Base-by-base conservation (phyloP, 345 rosid species). In the Syzygium aromaticum region DNA sequence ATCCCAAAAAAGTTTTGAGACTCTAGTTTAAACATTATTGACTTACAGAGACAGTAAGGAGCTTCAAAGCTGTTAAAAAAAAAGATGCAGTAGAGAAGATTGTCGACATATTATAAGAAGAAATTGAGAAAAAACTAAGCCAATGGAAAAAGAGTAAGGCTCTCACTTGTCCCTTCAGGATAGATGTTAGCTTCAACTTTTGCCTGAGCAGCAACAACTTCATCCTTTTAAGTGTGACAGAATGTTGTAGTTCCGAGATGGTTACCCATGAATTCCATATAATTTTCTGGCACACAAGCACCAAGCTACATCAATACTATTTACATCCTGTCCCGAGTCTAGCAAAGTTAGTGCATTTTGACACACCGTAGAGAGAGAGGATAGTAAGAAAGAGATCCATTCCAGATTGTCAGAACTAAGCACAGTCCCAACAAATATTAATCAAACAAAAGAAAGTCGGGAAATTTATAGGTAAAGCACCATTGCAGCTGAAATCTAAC, bases 251-350 rank as follows among this genome's bases (percentile, higher is more conserved):
- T 86, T 96, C 98, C 51, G 95, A 95, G 88, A 95, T 92, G 87
- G 93, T 94, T 90, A 95, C 92, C 99, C 98, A 95, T 54, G 96
- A 95, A 90, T 94, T 95, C 99, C 99, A 97, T 83, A 97, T 82
- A 91, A 63, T 90, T 94, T 92, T 97, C 99, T 97, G 95, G 86
- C 87, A 89, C 59, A 91, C 85, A 87, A 61, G 73, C 57, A 53
- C 43, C 33, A 43, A 30, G 83, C 23, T 13, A 73, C 53, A 67
- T 67, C 43, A 67, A 19, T 67, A 67, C 46, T 67, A 67, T 67
- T 38, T 17, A 67, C 19, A 67, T 19, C 49, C 80, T 3, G 7
- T 67, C 80, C 80, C 49, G 33, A 33, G 80, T 67, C 46, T 77
- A 52, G n/a, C 40, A 54, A 11, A 86, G 23, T 46, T 23, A 52